Evolutionary conservation across 2,329 filamentous ascomycete species (phyloP).

Genomic region (Ceratocystis colombiana): DNA sequence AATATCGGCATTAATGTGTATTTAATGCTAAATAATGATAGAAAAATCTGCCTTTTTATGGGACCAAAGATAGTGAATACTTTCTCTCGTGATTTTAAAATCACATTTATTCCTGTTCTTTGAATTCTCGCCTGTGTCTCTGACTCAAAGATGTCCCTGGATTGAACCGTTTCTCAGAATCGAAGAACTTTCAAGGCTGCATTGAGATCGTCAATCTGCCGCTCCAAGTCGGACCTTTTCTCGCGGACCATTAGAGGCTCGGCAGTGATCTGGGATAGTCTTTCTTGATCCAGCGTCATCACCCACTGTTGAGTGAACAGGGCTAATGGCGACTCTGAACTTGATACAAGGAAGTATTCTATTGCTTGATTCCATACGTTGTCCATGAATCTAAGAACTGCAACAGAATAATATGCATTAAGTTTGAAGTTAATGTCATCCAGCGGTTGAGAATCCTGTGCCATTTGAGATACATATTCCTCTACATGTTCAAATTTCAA

Average conservation of each 20-base stretch:
- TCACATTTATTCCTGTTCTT: background rate
- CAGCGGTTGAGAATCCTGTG: slow-evolving; percentile 25
- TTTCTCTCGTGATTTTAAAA: background rate
- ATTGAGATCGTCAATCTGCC: slow-evolving; percentile 23
- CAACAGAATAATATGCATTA: slow-evolving; percentile 32
- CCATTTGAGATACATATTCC: background rate
- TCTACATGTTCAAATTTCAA: background rate
- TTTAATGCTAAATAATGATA: slow-evolving; percentile 1
- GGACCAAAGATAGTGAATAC: background rate
- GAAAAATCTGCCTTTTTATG: background rate
- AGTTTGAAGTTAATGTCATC: slow-evolving; percentile 32
- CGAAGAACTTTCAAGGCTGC: slow-evolving; percentile 14
- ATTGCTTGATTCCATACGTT: slow-evolving; percentile 33
- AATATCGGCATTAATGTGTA: background rate
- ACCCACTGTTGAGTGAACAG: slow-evolving; percentile 32
- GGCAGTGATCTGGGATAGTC: slow-evolving; percentile 29
- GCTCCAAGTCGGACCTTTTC: slow-evolving; percentile 37
- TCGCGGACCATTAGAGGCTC: slow-evolving; percentile 30
- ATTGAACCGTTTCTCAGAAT: background rate
- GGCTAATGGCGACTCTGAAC: slow-evolving; percentile 29
- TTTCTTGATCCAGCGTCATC: slow-evolving; percentile 26
- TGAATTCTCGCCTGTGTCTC: background rate
- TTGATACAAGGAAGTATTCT: slow-evolving; percentile 29
- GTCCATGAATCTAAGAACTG: slow-evolving; percentile 32
- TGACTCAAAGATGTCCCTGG: background rate